Evolutionary conservation across 2,329 filamentous ascomycete genomes (phyloP).

Genomic region (Penicillium sclerotigenum): DNA sequence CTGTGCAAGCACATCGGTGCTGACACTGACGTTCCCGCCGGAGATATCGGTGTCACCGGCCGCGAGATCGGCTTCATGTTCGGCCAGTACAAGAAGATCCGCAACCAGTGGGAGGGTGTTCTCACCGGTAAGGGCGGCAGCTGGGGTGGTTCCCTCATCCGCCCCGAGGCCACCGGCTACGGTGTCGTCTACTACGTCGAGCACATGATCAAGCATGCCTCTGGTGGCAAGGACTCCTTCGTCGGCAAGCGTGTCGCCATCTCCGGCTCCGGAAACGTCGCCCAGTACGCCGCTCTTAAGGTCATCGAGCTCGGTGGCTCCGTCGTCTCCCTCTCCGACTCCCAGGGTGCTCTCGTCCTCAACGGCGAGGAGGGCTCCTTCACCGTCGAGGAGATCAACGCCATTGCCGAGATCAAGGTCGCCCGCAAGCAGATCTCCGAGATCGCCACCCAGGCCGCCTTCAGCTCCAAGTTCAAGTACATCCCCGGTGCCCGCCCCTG

Average conservation of each 20-base stretch:
- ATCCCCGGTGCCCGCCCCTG: conserved; percentile 84
- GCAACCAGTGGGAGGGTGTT: conserved; percentile 92
- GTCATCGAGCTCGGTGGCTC: conserved; percentile 91
- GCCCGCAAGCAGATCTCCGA: conserved; percentile 77
- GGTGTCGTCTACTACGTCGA: conserved; percentile 95
- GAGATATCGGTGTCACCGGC: conserved; percentile 90
- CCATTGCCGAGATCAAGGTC: conserved; percentile 83
- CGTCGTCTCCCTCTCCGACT: conserved; percentile 91
- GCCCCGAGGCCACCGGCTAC: conserved; percentile 94
- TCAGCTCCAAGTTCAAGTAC: conserved; percentile 73
- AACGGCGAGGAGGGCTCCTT: conserved; percentile 65
- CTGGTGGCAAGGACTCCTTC: conserved; percentile 74
- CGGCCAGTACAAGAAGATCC: conserved; percentile 83
- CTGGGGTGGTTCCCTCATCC: conserved; percentile 93
- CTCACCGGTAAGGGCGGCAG: conserved; percentile 90
- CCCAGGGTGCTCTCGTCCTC: conserved; percentile 77
- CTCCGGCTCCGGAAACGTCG: conserved; percentile 96
- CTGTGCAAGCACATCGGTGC: conserved; percentile 94
- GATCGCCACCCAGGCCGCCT: conserved; percentile 57
- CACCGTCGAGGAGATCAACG: conserved; percentile 72
- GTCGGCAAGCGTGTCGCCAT: conserved; percentile 90
- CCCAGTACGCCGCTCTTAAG: conserved; percentile 95
- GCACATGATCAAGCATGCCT: conserved; percentile 89
- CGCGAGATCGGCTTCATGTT: conserved; percentile 95
- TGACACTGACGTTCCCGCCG: conserved; percentile 92